phyloP scores from a whole-genome alignment of 768 basidiomycete species.

The Cystobasidium onofrii region DNA sequence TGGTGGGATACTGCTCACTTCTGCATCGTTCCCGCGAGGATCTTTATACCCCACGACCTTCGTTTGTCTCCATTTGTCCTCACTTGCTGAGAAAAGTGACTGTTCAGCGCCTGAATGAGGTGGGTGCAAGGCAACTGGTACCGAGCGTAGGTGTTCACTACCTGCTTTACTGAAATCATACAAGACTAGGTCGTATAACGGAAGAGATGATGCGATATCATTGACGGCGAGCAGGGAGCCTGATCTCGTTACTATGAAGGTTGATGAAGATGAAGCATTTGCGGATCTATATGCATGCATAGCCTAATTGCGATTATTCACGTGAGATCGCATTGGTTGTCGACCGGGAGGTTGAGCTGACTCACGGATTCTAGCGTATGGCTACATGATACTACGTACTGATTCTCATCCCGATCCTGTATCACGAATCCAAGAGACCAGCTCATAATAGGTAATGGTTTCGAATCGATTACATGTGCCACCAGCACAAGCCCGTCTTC shows the following conservation, averaged over 20 bases:
- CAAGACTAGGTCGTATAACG: slow-evolving; percentile 3
- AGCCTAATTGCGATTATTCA: neutral
- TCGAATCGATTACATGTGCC: slow-evolving; percentile 1
- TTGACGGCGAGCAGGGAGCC: neutral
- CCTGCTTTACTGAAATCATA: neutral
- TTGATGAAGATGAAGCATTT: slow-evolving; percentile 2
- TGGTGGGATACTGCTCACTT: neutral
- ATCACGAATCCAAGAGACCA: slow-evolving; percentile 28
- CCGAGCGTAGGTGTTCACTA: neutral
- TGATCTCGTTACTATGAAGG: slow-evolving; percentile 15
- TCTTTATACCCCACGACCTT: slow-evolving; percentile 27
- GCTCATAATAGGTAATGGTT: slow-evolving; percentile 5
- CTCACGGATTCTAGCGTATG: slow-evolving; percentile 27
- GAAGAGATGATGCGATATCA: slow-evolving; percentile 2
- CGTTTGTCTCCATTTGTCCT: slow-evolving; percentile 13
- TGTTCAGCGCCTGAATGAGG: slow-evolving; percentile 7
- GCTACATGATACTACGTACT: slow-evolving; percentile 24
- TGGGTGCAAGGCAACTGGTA: slow-evolving; percentile 13
- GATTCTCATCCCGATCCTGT: neutral
- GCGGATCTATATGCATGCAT: neutral
- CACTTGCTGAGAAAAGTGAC: neutral
- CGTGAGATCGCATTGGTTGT: neutral
- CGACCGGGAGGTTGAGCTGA: neutral
- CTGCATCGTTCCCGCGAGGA: slow-evolving; percentile 23
- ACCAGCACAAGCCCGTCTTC: slow-evolving; percentile 27